Base-by-base conservation (phyloP, 1,139 yeast genomes). In the Sugiyamaella xylanicola region DNA sequence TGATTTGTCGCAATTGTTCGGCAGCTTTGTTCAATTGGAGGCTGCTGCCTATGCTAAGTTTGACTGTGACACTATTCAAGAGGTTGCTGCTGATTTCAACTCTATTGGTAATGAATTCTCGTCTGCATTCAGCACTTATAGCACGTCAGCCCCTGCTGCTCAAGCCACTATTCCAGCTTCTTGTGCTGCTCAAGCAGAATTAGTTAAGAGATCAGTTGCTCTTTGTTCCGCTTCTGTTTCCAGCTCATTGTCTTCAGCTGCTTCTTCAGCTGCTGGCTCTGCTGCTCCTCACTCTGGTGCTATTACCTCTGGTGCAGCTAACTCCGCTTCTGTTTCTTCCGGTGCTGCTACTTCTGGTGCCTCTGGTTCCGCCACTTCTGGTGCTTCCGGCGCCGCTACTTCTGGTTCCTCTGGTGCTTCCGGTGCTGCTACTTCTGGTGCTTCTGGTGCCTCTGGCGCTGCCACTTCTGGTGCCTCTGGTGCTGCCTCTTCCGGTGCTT, bases 81-180 rank as follows among this genome's bases (percentile, higher is more conserved):
- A 36, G 17, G 43, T 45, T 17, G 40, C 57, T 27, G 50, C 58
- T 29, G 59, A 55, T 50, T 41, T 40, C 32, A 49, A 41, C 9
- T 42, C 57, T 21, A 48, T 60, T 56, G 56, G 59, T 49, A 46
- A n/a, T 48, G 62, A 54, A 29, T 59, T 54, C 53, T 51, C 53
- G 2, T 20, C 53, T 16, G 57, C 59, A 21, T 47, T 51, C 45
- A 2, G 41, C 1, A 49, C 52, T 11, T 51, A 20, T 55, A 27
- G 55, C 40, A 43, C 54, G 21, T 54, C 50, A 20, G 36, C 53
- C 8, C 22, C 54, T 17, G 21, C 49, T 8, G 45, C 54, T 15
- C 53, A 52, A n/a, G 52, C 56, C 29, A 53, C 57, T 19, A 29
- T 36, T 32, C 35, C 61, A 27, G 51, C 57, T 21, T 52, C 49